Base-by-base conservation (phyloP, 2,329 filamentous ascomycete genomes). In the Teratosphaeria gauchensis region DNA sequence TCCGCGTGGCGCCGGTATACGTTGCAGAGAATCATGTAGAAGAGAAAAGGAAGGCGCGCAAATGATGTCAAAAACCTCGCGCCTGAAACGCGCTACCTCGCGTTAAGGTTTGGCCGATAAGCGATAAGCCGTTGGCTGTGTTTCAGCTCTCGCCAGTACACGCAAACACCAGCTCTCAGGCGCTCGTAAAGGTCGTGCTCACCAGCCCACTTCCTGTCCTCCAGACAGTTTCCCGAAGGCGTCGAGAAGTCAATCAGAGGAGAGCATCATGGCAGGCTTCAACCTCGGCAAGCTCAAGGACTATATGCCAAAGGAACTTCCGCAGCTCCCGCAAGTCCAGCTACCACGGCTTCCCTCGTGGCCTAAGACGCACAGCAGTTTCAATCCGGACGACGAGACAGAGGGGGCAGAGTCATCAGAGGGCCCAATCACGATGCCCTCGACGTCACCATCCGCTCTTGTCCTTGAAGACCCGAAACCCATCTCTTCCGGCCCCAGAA, bases 401-500 rank as follows among this genome's bases (percentile, higher is more conserved):
- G 55, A 64, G 52, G 57, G n/a, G 0, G 28, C 12, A 28, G 35
- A 28, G 19, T 9, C 30, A 12, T 9, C n/a, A 56, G 24, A 53
- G 19, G 24, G 6, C 12, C 28, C 52, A 14, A 21, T 32, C 48
- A 16, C 11, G 35, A 51, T 28, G 51, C 51, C 8, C n/a, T 52
- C n/a, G 30, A 12, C 28, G 32, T 24, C 11, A 30, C 21, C 30
- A 28, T 12, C 31, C 35, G 52, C 35, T n/a, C 51, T 33, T 48
- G 42, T n/a, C n/a, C 42, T 21, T 8, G 48, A 58, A 57, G 68
- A 71, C 14, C 72, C 72, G 12, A 60, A 55, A 28, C 69, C 70
- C 8, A 67, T 71, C 21, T 51, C 61, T 2, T 55, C 64, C 7
- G 67, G 69, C 4, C 71, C 71, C 2, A 73, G 71, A 61, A 76